Evolutionary conservation across 768 basidiomycete species (phyloP), one percentile per base, ranked within the genome.

Genomic region (Serpula lacrymans): DNA sequence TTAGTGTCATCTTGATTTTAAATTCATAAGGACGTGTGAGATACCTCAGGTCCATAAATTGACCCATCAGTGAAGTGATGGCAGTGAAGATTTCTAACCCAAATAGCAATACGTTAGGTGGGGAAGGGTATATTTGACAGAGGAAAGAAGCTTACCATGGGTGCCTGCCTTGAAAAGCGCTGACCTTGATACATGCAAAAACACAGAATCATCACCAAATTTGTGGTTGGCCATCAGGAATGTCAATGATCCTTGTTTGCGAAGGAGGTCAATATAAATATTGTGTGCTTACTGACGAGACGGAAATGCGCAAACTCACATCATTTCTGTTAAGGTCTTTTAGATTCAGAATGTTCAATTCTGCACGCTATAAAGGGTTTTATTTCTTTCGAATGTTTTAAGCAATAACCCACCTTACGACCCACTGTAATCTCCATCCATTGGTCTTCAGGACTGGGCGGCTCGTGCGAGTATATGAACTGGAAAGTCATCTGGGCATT

Each of bases 81-180:
- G 14, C 51, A 54, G 44, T 65, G 63, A 13, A 59, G 48, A 39
- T 64, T 64, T 33, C 61, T 43, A 6, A 56, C 55, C 38, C 27
- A 20, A 45, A 32, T 41, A 26, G 24, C 28, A 40, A 35, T 20
- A 21, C 31, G 12, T 35, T 36, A 34, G 24, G 23, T 6, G 37
- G 27, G 20, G 23, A 39, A 39, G 21, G 22, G 22, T 40, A 20
- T 28, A 22, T 41, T 36, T 39, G 30, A 14, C 21, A 34, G 32
- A 9, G 18, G 36, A 14, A 23, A 40, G 64, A 61, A 65, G 23
- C 63, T 63, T 55, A 67, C 54, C 13, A 62, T 51, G 5, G 65
- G 65, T 1, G 58, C 39, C 66, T 67, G 48, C 64, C 62, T 38
- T 66, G 63, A 35, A 66, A 57, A 1, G 54, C 54, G 21, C 55